phyloP scores from a whole-genome alignment of 495 filamentous ascomycete species.

The Aspergillus ostianus region DNA sequence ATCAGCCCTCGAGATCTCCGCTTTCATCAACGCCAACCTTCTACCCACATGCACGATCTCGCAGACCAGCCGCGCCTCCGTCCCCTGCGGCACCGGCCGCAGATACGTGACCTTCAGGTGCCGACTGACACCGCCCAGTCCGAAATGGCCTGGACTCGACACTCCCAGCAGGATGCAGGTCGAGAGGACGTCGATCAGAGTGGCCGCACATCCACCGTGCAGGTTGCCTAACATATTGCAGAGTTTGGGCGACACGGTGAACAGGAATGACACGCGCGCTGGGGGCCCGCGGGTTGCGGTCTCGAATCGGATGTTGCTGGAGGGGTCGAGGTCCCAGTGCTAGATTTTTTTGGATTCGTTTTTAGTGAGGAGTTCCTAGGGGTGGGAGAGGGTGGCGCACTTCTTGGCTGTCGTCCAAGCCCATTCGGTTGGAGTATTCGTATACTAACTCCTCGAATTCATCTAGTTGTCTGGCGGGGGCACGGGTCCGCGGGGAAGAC shows the following conservation, averaged over 20 bases:
- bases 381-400: constrained; percentile 14
- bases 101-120: constrained; percentile 68
- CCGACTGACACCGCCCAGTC: constrained; percentile 61
- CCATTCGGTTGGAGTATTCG: constrained; percentile 26
- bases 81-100: constrained; percentile 55
- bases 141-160: constrained; percentile 60
- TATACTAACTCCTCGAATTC: constrained; percentile 13
- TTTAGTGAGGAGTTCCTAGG: background rate
- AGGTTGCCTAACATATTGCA: constrained; percentile 61
- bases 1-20: constrained; percentile 40
- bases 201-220: constrained; percentile 68
- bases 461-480: background rate
- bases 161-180: constrained; percentile 56
- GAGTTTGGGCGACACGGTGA: constrained; percentile 52
- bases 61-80: constrained; percentile 52
- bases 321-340: constrained; percentile 37
- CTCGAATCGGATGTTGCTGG: constrained; percentile 40
- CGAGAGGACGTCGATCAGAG: constrained; percentile 67
- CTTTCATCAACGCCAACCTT: constrained; percentile 46
- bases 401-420: constrained; percentile 17
- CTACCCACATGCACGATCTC: constrained; percentile 64
- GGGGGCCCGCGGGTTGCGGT: constrained; percentile 37
- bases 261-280: constrained; percentile 36
- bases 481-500: background rate
- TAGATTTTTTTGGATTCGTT: constrained; percentile 7